Conservation (phyloP, 78 protist genomes). For the Chrysochromulina tobinii region DNA sequence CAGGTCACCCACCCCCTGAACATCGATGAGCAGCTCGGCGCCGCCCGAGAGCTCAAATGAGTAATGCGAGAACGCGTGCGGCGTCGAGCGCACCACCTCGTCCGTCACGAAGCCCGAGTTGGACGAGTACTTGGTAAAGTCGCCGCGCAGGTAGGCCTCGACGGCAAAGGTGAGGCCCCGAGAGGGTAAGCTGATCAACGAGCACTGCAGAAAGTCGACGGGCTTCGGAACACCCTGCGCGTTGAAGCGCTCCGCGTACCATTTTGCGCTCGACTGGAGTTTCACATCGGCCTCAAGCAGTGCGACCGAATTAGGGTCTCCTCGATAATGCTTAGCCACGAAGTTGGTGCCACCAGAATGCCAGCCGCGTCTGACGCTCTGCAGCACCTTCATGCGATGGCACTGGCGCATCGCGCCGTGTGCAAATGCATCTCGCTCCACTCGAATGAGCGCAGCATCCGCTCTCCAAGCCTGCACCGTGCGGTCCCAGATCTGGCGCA, state of each 20-base stretch:
- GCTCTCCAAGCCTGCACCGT: background rate
- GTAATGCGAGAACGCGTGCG: constrained; percentile 88
- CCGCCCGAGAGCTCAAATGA: constrained; percentile 74
- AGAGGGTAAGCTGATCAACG: background rate
- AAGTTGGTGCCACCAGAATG: background rate
- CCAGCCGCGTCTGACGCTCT: too few relatives aligned
- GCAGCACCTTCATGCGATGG: background rate
- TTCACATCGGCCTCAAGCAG: background rate
- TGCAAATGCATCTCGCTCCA: background rate
- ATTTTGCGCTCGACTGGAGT: background rate
- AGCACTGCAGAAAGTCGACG: background rate
- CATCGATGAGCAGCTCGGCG: constrained; percentile 72
- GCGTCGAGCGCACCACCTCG: constrained; percentile 48
- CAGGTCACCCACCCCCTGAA: constrained; percentile 87
- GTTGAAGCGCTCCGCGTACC: background rate
- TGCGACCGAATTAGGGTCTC: too few relatives aligned
- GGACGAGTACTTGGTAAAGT: background rate
- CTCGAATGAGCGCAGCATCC: background rate
- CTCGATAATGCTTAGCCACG: background rate
- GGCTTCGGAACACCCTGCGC: background rate
- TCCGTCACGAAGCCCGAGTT: constrained; percentile 8
- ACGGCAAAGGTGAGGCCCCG: background rate
- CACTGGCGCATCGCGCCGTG: constrained; percentile 4
- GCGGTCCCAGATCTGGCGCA: background rate
- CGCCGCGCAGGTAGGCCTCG: background rate